Conservation (phyloP, 257 asterid species). For the Rehmannia glutinosa region DNA sequence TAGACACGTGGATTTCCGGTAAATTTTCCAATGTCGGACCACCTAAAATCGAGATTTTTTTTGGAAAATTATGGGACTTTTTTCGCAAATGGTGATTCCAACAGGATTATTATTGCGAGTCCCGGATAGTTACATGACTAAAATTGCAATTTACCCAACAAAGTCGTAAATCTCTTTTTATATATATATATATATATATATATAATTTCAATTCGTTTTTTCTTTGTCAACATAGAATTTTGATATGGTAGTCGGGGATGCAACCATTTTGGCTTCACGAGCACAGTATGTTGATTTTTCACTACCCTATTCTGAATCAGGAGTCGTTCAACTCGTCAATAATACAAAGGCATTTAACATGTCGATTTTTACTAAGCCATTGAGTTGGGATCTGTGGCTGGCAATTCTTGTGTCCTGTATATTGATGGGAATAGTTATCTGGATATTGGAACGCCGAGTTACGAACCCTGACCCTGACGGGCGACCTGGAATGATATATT, state of each 20-base stretch:
- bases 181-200: no score
- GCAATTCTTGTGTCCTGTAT: constrained; percentile 25
- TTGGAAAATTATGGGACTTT: no score
- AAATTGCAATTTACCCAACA: no score
- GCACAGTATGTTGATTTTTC: constrained; percentile 34
- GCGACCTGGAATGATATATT: constrained; percentile 17
- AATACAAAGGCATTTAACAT: constrained; percentile 26
- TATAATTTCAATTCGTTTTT: no score
- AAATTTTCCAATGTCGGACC: no score
- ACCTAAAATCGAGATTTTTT: no score
- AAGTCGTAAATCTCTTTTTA: no score
- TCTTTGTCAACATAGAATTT: constrained; percentile 10
- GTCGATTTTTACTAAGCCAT: constrained; percentile 42
- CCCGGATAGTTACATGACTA: no score
- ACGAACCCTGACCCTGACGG: neutral
- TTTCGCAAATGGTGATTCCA: neutral
- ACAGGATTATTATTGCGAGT: neutral
- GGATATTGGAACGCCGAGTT: constrained; percentile 25
- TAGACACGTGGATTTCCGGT: no score
- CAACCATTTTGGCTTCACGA: constrained; percentile 46
- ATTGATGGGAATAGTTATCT: constrained; percentile 27
- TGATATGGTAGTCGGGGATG: constrained; percentile 45
- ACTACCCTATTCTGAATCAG: no score
- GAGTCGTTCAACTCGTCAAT: constrained; percentile 32
- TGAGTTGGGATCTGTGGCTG: constrained; percentile 49